Conservation (phyloP, 768 basidiomycete species). For the Serendipita sp. region DNA sequence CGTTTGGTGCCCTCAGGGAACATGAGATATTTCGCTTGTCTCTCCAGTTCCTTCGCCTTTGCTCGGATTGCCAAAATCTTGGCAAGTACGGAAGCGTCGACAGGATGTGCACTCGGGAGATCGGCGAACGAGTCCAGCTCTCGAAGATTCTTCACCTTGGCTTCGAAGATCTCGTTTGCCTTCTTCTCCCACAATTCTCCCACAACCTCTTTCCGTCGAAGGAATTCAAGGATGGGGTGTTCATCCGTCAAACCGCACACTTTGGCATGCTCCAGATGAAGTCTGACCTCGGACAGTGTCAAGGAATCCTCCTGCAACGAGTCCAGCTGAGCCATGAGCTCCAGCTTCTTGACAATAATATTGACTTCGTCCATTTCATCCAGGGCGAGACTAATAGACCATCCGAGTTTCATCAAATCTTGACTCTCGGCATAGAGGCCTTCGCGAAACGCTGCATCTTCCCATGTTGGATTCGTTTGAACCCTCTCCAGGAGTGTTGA, state of each 20-base stretch:
- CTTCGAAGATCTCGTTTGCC: conserved; percentile 24
- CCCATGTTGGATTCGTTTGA: not conserved
- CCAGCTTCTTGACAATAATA: conserved; percentile 65
- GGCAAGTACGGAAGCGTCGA: conserved; percentile 50
- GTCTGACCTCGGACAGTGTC: conserved; percentile 62
- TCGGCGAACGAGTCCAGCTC: conserved; percentile 61
- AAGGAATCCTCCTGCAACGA: conserved; percentile 45
- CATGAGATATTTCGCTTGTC: conserved; percentile 59
- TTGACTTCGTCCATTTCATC: conserved; percentile 66
- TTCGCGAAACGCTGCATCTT: conserved; percentile 19
- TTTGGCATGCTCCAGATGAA: conserved; percentile 52
- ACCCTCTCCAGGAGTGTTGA: conserved; percentile 31
- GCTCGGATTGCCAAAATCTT: conserved; percentile 45
- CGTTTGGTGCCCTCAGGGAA: conserved; percentile 35
- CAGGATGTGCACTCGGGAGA: conserved; percentile 48
- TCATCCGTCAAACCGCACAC: conserved; percentile 48
- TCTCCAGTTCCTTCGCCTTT: conserved; percentile 66
- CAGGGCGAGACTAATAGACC: conserved; percentile 66
- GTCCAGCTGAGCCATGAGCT: conserved; percentile 60
- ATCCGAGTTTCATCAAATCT: conserved; percentile 48
- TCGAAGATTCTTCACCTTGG: conserved; percentile 26
- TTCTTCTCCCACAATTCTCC: conserved; percentile 68
- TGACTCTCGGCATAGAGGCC: conserved; percentile 52
- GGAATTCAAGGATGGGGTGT: conserved; percentile 45
- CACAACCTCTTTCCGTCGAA: conserved; percentile 46